Conservation (phyloP, 1,284 basidiomycete species). For the Sanguinoderma infundibulare region DNA sequence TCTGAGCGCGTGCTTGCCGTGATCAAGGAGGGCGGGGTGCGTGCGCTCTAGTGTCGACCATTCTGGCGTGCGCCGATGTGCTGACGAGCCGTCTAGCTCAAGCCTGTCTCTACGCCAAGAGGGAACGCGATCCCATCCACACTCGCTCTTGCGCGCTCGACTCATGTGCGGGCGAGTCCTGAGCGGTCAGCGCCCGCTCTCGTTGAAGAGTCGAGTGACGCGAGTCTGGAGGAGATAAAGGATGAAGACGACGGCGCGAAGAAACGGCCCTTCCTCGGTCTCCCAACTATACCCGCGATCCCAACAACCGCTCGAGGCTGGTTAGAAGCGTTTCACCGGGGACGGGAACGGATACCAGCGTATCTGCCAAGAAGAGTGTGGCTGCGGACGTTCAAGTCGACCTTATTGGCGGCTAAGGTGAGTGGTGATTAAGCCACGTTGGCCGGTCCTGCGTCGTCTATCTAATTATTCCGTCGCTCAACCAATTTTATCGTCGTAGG, state of each 20-base stretch:
- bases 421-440: too few relatives aligned
- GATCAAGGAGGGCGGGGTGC: conserved; percentile 69
- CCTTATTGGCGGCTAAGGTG: conserved; percentile 51
- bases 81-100: conserved; percentile 2
- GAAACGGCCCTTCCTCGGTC: conserved; percentile 2
- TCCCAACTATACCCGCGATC: background rate
- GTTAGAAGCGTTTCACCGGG: conserved; percentile 6
- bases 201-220: conserved; percentile 13
- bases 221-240: conserved; percentile 17
- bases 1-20: conserved; percentile 72
- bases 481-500: conserved; percentile 28
- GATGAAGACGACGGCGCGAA: conserved; percentile 9
- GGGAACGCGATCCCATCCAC: background rate
- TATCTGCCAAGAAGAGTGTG: conserved; percentile 25
- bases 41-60: conserved; percentile 23
- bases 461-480: conserved; percentile 6
- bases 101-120: conserved; percentile 1
- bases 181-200: conserved; percentile 1
- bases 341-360: conserved; percentile 16
- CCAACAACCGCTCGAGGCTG: conserved; percentile 4
- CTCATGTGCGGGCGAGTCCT: conserved; percentile 9
- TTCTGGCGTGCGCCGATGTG: background rate
- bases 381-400: conserved; percentile 34
- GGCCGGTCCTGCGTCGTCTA: background rate
- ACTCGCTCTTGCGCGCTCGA: conserved; percentile 14